A percentile compares a stretch with the other conserved stretches of the same genome.
Conservation (phyloP, 306 rosid species). For the Quercus wislizeni region DNA sequence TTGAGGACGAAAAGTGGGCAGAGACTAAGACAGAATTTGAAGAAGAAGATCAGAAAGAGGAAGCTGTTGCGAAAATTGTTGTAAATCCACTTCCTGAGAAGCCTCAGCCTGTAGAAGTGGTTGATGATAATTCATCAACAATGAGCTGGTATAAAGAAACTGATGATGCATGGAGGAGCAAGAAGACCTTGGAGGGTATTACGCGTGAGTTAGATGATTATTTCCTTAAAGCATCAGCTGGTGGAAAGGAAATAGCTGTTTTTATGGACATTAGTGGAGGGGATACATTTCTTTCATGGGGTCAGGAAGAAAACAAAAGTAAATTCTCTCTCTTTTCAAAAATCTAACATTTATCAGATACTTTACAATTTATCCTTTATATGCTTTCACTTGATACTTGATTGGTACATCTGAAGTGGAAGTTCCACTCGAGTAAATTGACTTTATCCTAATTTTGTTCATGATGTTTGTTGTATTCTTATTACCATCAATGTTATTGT, state of each 20-base stretch:
- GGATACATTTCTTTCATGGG: conserved; percentile 44
- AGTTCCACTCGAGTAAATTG: background rate
- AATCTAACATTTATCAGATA: conserved; percentile 3
- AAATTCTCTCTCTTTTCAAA: conserved; percentile 23
- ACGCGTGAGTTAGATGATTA: conserved; percentile 72
- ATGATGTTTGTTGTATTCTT: background rate
- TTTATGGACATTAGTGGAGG: conserved; percentile 63
- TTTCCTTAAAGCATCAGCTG: conserved; percentile 79
- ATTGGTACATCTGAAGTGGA: background rate
- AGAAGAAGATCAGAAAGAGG: conserved; percentile 64
- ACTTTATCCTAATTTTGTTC: background rate
- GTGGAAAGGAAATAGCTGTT: conserved; percentile 76
- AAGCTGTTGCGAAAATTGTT: conserved; percentile 37
- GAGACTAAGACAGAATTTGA: conserved; percentile 70
- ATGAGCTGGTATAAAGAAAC: conserved; percentile 38
- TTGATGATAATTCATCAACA: conserved; percentile 39
- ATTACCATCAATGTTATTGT: background rate
- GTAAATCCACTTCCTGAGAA: conserved; percentile 34
- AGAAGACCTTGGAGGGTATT: conserved; percentile 63
- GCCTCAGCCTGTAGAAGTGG: conserved; percentile 30
- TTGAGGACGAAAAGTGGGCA: conserved; percentile 72
- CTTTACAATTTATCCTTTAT: background rate
- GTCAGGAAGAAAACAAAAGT: conserved; percentile 48
- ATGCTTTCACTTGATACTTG: background rate
- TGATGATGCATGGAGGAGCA: conserved; percentile 40